Conservation (phyloP, 1,139 yeast species). For the Geotrichum citri-aurantii region DNA sequence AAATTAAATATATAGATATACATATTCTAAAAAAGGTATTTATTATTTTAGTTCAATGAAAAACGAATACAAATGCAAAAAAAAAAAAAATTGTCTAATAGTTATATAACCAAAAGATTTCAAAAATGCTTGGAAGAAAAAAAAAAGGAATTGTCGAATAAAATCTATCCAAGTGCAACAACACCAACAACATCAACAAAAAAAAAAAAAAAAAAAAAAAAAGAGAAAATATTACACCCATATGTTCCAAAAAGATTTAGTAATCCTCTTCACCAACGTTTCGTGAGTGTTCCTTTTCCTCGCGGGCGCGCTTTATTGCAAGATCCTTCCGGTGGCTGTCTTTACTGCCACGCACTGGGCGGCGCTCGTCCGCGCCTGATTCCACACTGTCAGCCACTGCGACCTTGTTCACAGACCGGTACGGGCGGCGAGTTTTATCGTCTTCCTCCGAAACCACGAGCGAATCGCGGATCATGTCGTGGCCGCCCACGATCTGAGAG, state of each 20-base stretch:
- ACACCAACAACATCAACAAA: no score
- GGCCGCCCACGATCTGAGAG: conserved; percentile 38
- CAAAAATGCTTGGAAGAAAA: no score
- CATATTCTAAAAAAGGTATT: no score
- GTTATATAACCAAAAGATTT: no score
- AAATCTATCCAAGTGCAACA: no score
- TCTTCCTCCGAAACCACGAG: not conserved
- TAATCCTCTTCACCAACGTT: not conserved
- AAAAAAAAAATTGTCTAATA: no score
- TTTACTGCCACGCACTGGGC: not conserved
- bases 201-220: not conserved
- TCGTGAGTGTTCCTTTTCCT: not conserved
- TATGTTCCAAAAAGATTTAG: not conserved
- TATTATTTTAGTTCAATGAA: no score
- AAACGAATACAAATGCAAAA: no score
- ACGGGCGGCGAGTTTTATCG: no score
- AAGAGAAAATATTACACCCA: not conserved
- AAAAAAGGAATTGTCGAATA: no score
- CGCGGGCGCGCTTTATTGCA: not conserved
- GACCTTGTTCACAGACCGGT: not conserved
- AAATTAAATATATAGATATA: no score
- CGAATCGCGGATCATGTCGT: not conserved
- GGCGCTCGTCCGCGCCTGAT: not conserved
- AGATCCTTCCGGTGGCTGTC: not conserved
- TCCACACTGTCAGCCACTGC: not conserved